Percentiles rank a stretch among this genome's conserved stretches.
These are phyloP conservation scores for Bruguiera gymnorhiza DNA, from an alignment of 345 rosid genomes.

Conservation along the genomic window DNA sequence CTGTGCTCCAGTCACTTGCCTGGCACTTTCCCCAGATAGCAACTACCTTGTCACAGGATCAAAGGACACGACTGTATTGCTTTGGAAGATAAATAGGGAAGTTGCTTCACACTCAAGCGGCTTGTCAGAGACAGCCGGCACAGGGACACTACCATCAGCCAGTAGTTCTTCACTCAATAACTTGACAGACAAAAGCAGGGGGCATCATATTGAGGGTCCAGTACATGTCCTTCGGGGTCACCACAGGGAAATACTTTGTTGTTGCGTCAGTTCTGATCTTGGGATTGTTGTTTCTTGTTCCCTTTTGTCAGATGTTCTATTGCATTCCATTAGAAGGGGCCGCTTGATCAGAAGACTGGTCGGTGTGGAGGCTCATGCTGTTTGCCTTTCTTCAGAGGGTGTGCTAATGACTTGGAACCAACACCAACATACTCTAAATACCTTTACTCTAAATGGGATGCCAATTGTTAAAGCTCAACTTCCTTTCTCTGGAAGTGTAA, in stretches of 20 bases:
- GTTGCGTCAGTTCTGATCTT: constrained; percentile 84
- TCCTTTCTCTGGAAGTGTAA: constrained; percentile 58
- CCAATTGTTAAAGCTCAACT: constrained; percentile 58
- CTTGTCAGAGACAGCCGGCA: constrained; percentile 45
- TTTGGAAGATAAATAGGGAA: constrained; percentile 83
- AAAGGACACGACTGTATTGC: constrained; percentile 70
- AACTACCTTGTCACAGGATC: constrained; percentile 90
- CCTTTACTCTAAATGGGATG: constrained; percentile 73
- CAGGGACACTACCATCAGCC: constrained; percentile 42
- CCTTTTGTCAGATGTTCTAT: constrained; percentile 59
- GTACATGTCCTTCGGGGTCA: constrained; percentile 93
- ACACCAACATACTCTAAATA: constrained; percentile 51
- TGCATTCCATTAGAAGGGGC: constrained; percentile 88
- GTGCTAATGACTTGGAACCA: constrained; percentile 77
- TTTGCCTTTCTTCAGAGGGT: constrained; percentile 82
- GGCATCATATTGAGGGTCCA: constrained; percentile 78
- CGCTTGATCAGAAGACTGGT: constrained; percentile 75
- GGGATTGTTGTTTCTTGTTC: constrained; percentile 83
- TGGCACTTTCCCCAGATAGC: constrained; percentile 86
- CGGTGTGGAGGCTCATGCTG: constrained; percentile 71
- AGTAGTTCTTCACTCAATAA: constrained; percentile 41
- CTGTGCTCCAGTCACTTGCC: constrained; percentile 96
- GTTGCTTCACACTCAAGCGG: constrained; percentile 49
- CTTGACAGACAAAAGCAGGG: constrained; percentile 60
- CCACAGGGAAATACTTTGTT: constrained; percentile 58